phyloP scores from a whole-genome alignment of 805 yeast species.

The Nakazawaea wyomingensis region DNA sequence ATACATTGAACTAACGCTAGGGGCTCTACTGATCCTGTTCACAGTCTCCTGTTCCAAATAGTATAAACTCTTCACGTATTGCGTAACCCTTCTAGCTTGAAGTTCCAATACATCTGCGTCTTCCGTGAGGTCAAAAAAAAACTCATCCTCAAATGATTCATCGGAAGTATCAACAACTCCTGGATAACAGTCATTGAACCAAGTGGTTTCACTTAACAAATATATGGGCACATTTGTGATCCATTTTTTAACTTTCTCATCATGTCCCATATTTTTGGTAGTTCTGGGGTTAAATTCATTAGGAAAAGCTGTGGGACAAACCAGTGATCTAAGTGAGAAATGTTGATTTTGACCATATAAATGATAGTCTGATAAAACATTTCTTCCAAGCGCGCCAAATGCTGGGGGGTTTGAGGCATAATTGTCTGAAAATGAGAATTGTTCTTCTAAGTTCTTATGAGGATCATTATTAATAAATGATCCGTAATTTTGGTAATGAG shows the following conservation, averaged over 20 bases:
- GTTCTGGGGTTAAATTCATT: constrained; percentile 54
- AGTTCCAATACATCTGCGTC: constrained; percentile 43
- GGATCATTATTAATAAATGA: too few species aligned
- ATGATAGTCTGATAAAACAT: too few species aligned
- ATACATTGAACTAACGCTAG: neutral
- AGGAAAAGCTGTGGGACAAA: constrained; percentile 29
- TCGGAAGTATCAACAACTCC: constrained; percentile 33
- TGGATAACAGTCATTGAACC: constrained; percentile 46
- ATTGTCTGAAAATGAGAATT: too few species aligned
- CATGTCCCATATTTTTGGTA: constrained; percentile 57
- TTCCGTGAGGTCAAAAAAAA: constrained; percentile 29
- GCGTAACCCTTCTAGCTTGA: constrained; percentile 49
- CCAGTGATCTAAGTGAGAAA: too few species aligned
- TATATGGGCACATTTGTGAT: constrained; percentile 50
- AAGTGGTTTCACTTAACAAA: constrained; percentile 20
- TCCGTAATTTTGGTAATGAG: too few species aligned
- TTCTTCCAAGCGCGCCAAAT: too few species aligned
- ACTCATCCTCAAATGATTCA: constrained; percentile 16
- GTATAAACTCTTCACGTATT: constrained; percentile 36
- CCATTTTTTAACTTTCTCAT: constrained; percentile 66
- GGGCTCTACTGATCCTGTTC: neutral
- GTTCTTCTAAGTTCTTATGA: too few species aligned
- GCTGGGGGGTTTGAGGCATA: too few species aligned
- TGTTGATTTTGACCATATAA: too few species aligned
- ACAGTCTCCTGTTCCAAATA: constrained; percentile 15